Base-by-base conservation (phyloP, 139 green algal species). In the Ettlia oleoabundans region DNA sequence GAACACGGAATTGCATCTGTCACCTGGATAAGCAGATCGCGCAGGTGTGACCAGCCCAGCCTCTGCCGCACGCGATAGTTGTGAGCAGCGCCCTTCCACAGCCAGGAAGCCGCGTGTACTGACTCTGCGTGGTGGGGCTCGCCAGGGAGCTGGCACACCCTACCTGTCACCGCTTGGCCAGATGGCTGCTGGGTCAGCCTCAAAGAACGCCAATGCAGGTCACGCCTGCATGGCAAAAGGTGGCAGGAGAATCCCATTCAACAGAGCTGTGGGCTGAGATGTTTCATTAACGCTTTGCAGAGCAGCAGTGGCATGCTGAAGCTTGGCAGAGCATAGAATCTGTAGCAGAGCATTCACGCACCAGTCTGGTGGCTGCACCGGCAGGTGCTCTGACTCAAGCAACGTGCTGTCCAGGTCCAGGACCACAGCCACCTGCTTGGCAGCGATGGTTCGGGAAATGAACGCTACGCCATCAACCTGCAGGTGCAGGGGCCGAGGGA, bases 331-430 rank as follows among this genome's bases (percentile, higher is more conserved):
- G n/a, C n/a, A n/a, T n/a, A n/a, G n/a, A n/a, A n/a, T n/a, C n/a
- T n/a, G n/a, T n/a, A n/a, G n/a, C n/a, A n/a, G n/a, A n/a, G n/a
- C n/a, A n/a, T n/a, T 47, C 24, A 13, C 77, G 30, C 63, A 82
- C 77, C 77, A 82, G 21, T 68, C 43, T 24, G 30, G 13, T 0
- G 77, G 77, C 64, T 66, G 18, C 43, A 51, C 24, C 3, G 63
- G 33, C 63, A 82, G 77, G 40, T 75, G 64, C 64, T 82, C 77
- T n/a, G 38, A 65, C 47, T 82, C 77, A 32, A 82, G 64, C 42
- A 82, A 32, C 8, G 77, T 82, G 32, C 37, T 32, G 22, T 82
- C 77, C 9, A 82, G 32, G 43, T 82, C 77, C 32, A 82, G 64
- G 32, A 82, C 65, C 22, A 82, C 62, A 1, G 62, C 77, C 41